These are phyloP conservation scores for Ceratocystis albifundus DNA, from an alignment of 2,329 filamentous ascomycete genomes.

Conservation along the genomic window DNA sequence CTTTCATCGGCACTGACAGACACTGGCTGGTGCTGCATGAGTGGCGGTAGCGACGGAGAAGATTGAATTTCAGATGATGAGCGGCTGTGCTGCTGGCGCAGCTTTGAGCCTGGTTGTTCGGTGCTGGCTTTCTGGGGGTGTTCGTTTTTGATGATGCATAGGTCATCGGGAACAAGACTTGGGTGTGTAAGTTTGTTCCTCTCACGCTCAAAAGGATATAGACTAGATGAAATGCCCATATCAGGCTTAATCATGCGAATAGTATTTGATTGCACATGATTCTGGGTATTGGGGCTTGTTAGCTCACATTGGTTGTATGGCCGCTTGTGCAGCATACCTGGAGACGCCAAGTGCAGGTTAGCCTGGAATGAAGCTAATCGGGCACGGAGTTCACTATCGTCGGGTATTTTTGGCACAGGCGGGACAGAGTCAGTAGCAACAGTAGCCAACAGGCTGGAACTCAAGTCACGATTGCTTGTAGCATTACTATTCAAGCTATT, in stretches of 20 bases:
- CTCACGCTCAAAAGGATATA: background rate
- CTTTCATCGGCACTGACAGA: background rate
- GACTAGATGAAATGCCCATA: background rate
- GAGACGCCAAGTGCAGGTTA: background rate
- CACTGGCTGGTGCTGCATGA: background rate
- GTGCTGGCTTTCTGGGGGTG: background rate
- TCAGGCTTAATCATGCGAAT: slow-evolving; percentile 13
- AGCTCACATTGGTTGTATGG: slow-evolving; percentile 3
- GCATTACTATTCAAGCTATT: background rate
- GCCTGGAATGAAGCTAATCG: background rate
- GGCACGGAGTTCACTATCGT: background rate
- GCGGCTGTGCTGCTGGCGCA: background rate
- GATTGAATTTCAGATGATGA: background rate
- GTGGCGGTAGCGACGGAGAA: background rate
- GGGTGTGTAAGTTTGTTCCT: slow-evolving; percentile 15
- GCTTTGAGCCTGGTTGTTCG: background rate
- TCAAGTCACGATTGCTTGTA: background rate
- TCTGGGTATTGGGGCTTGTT: background rate
- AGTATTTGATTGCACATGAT: background rate
- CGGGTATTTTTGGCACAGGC: slow-evolving; percentile 8
- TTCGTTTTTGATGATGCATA: slow-evolving; percentile 15
- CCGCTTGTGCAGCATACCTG: slow-evolving; percentile 6
- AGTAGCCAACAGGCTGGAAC: background rate
- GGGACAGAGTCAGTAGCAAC: slow-evolving; percentile 6
- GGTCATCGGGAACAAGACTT: slow-evolving; percentile 16